Base-by-base conservation (phyloP, 352 stramenopile species). In the Phytopythium sindhum region DNA sequence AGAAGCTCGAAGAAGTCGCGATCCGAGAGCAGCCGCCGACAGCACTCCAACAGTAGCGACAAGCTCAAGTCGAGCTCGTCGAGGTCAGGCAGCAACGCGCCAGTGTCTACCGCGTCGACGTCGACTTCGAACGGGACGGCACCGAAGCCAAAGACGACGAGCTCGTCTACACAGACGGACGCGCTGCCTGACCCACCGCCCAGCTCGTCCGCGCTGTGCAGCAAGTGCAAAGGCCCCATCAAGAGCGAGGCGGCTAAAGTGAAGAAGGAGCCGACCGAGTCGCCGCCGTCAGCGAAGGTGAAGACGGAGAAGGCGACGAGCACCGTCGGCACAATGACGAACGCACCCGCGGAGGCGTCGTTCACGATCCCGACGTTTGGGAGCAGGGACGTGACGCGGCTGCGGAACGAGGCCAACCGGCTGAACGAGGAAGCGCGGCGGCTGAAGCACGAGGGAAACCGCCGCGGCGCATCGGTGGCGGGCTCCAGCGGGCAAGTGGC, bases 401-500 rank as follows among this genome's bases (percentile, higher is more conserved):
- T 94, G 57, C 75, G 75, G 19, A 63, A 66, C 23, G 75, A 88
- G 29, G 84, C 75, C 17, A 67, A 60, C 9, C 75, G 75, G 60
- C 61, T 94, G 19, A 87, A 88, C 61, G 74, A 90, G 6, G 77
- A 92, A 62, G 85, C 85, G 42, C 70, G 83, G 37, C 77, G 73
- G 60, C 72, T 96, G 4, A 96, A 96, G 61, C 87, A 96, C 65
- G 82, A 93, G 65, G 87, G 87, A 28, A 91, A 96, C 53, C 77
- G 72, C 4, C 74, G 71, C 17, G 86, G 86, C 14, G 41, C 67
- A 23, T 72, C 69, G 0, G 78, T 93, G 37, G 50, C 73, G 7
- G 78, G 78, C 0, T 55, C 61, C 15, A 60, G 62, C 50, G 82
- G 74, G 0, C 77, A 91, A 60, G 63, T 86, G 29, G 86, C 82